phyloP scores from a whole-genome alignment of 495 filamentous ascomycete species.

The Talaromyces borbonicus region DNA sequence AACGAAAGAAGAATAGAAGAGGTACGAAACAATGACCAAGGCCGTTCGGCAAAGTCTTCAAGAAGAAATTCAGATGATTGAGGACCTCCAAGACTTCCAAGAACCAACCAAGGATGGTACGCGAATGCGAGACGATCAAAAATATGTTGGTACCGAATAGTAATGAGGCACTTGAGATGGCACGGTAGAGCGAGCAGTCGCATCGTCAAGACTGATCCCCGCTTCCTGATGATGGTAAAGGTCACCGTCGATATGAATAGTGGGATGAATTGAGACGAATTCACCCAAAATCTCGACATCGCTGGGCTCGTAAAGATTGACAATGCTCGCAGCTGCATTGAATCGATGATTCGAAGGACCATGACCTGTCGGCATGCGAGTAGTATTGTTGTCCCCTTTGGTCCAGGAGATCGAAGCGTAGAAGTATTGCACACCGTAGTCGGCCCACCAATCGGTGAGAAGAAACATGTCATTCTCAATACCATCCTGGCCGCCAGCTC shows the following conservation, averaged over 20 bases:
- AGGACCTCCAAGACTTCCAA: too few species aligned
- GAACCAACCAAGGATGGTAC: too few species aligned
- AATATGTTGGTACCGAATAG: too few species aligned
- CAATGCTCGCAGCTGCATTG: background rate
- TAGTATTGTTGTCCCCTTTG: background rate
- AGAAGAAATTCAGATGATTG: too few species aligned
- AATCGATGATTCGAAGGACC: background rate
- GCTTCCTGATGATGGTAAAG: background rate
- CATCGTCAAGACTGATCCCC: too few species aligned
- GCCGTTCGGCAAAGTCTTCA: too few species aligned
- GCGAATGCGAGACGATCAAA: too few species aligned
- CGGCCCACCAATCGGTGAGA: slow-evolving; percentile 22
- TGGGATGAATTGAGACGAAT: slow-evolving; percentile 12
- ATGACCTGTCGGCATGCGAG: background rate
- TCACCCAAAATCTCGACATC: slow-evolving; percentile 19
- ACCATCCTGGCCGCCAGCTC: slow-evolving; percentile 3
- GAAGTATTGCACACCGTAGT: slow-evolving; percentile 21
- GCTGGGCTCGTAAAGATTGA: slow-evolving; percentile 3
- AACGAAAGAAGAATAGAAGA: too few species aligned
- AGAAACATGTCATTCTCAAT: slow-evolving; percentile 17
- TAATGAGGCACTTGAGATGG: too few species aligned
- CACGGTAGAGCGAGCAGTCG: too few species aligned
- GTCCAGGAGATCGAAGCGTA: slow-evolving; percentile 28
- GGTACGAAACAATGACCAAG: too few species aligned
- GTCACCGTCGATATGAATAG: slow-evolving; percentile 8